Percentiles rank a stretch among this genome's conserved stretches.
These are phyloP conservation scores for Anthracocystis walkeri DNA, from an alignment of 1,284 basidiomycete genomes.

Conservation along the genomic window DNA sequence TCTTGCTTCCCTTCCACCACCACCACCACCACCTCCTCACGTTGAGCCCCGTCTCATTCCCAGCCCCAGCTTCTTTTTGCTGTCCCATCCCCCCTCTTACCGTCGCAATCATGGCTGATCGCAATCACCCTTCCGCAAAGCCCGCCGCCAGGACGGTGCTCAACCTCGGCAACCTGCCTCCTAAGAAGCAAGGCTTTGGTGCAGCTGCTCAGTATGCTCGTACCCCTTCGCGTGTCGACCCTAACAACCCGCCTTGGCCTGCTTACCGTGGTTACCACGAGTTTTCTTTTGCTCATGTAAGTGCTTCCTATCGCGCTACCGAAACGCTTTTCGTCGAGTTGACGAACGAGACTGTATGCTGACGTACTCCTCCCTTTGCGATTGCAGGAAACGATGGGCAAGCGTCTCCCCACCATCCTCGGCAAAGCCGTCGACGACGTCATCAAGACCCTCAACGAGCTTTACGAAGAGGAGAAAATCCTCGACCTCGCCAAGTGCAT, in stretches of 20 bases:
- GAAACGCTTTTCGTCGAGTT: not conserved
- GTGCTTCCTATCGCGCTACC: not conserved
- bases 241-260: conserved; percentile 97
- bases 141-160: conserved; percentile 67
- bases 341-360: conserved; percentile 5
- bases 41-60: conserved; percentile 1
- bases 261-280: conserved; percentile 88
- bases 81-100: not conserved
- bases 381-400: conserved; percentile 77
- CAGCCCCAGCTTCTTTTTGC: not conserved
- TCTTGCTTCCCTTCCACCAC: conserved; percentile 22
- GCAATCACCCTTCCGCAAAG: conserved; percentile 62
- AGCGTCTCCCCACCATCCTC: conserved; percentile 91
- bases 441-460: conserved; percentile 86
- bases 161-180: conserved; percentile 69
- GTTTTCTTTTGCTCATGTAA: conserved; percentile 87
- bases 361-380: not conserved
- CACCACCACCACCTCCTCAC: conserved; percentile 10
- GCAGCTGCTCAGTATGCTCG: conserved; percentile 51
- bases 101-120: conserved; percentile 54
- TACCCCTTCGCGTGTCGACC: conserved; percentile 72
- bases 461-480: conserved; percentile 81
- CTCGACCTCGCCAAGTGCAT: conserved; percentile 88
- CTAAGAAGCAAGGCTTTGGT: conserved; percentile 64
- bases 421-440: conserved; percentile 96